Evolutionary conservation across 176 grass and related monocot genomes (phyloP).

Genomic region (Areca catechu): DNA sequence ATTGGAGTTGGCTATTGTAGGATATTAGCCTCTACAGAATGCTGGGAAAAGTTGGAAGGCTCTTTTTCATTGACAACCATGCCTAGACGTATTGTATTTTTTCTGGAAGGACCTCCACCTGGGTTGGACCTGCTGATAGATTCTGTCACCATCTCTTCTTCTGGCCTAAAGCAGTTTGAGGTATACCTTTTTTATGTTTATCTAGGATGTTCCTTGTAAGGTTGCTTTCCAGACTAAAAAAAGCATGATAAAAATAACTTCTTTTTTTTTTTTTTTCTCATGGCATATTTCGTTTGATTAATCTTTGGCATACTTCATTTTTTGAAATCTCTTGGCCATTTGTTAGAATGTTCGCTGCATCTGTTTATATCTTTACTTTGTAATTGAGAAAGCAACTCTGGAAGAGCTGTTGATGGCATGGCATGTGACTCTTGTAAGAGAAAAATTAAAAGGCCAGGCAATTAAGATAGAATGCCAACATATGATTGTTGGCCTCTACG

Average conservation of each 20-base stretch:
- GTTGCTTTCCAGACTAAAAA: background rate
- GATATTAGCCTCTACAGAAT: constrained; percentile 38
- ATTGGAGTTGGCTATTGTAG: constrained; percentile 26
- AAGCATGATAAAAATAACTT: background rate
- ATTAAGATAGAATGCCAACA: no score
- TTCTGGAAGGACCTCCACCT: constrained; percentile 76
- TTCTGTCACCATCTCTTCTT: constrained; percentile 52
- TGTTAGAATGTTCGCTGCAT: no score
- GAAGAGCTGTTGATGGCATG: no score
- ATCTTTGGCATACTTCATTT: no score
- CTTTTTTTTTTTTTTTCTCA: background rate
- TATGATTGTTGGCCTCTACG: no score
- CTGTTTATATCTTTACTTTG: no score
- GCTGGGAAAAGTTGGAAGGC: constrained; percentile 91
- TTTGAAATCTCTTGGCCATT: no score
- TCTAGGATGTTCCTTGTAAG: no score
- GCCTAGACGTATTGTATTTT: constrained; percentile 76
- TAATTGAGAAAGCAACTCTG: no score
- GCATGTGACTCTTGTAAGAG: no score
- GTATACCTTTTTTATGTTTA: background rate
- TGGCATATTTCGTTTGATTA: background rate
- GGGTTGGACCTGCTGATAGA: constrained; percentile 68
- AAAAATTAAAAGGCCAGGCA: no score
- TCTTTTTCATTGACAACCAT: constrained; percentile 63
- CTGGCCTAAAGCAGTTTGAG: constrained; percentile 23